Base-by-base conservation (phyloP, 768 basidiomycete species). In the Collybia sordida region DNA sequence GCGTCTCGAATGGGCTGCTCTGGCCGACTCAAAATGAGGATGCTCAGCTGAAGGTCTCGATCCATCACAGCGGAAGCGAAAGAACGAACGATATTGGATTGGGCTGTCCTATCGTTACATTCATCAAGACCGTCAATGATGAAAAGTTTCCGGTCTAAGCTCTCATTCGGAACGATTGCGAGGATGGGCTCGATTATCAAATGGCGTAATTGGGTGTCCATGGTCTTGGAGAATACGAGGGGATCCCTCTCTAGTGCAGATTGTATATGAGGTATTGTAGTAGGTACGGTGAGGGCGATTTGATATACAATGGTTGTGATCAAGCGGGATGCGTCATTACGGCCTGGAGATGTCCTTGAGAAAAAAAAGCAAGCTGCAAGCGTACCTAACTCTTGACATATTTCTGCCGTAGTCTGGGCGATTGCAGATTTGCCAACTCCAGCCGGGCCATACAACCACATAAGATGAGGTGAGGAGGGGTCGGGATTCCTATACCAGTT, bases 1-100 rank as follows among this genome's bases (percentile, higher is more conserved):
- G 25, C 39, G 1, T 51, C 42, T 3, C 37, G 27, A 6, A 68
- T 55, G 21, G 58, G 51, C 2, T 53, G 42, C 43, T 68, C 68
- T 5, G 66, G 41, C 6, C 22, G 41, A 22, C 41, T 42, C 15
- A 27, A 17, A 24, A 42, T 15, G 14, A 42, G 19, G 15, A 22
- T 21, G 17, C 8, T 24, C 22, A 47, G 25, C 1, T 14, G 22
- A 12, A 24, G 41, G 15, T 27, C 22, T 21, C 23, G 41, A 15
- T 23, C 17, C 7, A n/a, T 6, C 19, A 42, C 23, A 6, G 22
- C 22, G 12, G 17, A 2, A 23, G 18, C 6, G 3, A 42, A 15
- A 42, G n/a, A 22, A 9, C n/a, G 7, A 17, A 42, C n/a, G 17
- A 42, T 19, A 7, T 6, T 24, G 27, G 23, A 27, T n/a, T 42